Evolutionary conservation across 192 early-diverging fungal genomes (phyloP).

Genomic region (Backusella psychrophila): DNA sequence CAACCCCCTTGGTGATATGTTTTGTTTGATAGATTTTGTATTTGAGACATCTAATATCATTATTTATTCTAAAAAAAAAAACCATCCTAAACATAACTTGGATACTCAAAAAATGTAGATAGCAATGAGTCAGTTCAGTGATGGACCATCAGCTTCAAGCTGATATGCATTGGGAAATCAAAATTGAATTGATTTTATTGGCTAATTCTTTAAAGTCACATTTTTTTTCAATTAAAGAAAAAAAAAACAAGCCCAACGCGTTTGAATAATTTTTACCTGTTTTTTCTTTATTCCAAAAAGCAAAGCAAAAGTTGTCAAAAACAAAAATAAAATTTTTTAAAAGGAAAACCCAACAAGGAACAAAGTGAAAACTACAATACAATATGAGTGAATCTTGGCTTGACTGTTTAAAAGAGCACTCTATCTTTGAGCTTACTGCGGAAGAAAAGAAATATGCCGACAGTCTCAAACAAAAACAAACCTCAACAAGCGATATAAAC

Average conservation of each 20-base stretch:
- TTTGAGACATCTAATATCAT: too few relatives aligned
- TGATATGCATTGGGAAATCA: neutral
- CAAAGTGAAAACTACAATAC: neutral
- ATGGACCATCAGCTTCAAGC: too few relatives aligned
- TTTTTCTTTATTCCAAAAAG: neutral
- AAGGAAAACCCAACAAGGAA: neutral
- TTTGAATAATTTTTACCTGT: neutral
- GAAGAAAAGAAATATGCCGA: neutral
- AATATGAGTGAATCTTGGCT: constrained; percentile 16
- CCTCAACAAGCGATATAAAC: neutral
- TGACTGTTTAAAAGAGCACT: constrained; percentile 9
- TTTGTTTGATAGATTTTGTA: too few relatives aligned
- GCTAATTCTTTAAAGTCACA: neutral
- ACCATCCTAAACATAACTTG: neutral
- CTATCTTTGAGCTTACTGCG: constrained; percentile 15
- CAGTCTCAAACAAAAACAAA: neutral
- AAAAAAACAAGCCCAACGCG: neutral
- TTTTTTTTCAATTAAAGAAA: neutral
- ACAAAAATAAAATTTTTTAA: neutral
- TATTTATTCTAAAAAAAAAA: too few relatives aligned
- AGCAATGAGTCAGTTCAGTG: neutral
- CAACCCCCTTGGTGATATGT: too few relatives aligned
- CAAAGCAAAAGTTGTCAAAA: constrained; percentile 5
- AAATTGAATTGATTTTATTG: neutral
- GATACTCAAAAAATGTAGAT: neutral